Conservation (phyloP, 345 rosid species). For the Brassica nigra region DNA sequence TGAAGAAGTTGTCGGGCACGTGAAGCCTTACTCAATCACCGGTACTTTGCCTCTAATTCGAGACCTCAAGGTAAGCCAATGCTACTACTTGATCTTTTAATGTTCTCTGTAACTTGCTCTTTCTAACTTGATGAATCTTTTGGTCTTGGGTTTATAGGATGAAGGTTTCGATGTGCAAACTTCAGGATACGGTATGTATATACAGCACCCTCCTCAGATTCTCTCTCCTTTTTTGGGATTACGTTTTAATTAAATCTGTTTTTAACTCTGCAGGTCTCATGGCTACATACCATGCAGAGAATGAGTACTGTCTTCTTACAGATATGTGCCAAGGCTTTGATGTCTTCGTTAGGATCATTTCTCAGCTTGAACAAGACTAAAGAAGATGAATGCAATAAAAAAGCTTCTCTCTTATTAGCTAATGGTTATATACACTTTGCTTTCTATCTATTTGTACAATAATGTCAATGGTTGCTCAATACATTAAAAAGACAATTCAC, state of each 20-base stretch:
- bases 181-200: conserved; percentile 67
- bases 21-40: conserved; percentile 90
- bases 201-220: conserved; percentile 21
- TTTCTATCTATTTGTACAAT: conserved; percentile 34
- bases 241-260: not conserved
- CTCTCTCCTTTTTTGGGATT: not conserved
- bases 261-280: conserved; percentile 63
- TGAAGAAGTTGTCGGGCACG: conserved; percentile 84
- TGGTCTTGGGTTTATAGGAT: conserved; percentile 52
- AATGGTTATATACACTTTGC: conserved; percentile 36
- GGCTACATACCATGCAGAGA: conserved; percentile 93
- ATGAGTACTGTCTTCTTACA: conserved; percentile 85
- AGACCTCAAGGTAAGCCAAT: conserved; percentile 66
- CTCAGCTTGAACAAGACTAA: conserved; percentile 68
- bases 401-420: conserved; percentile 27
- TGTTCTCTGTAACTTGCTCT: conserved; percentile 1
- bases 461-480: conserved; percentile 30
- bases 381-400: conserved; percentile 3
- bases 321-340: conserved; percentile 93
- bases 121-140: not conserved
- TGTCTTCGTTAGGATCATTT: conserved; percentile 71
- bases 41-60: conserved; percentile 94
- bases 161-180: conserved; percentile 98
- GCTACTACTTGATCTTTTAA: not conserved
- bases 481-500: conserved; percentile 22